Conservation (phyloP, 2,329 filamentous ascomycete genomes). For the Botrytis sinoallii region DNA sequence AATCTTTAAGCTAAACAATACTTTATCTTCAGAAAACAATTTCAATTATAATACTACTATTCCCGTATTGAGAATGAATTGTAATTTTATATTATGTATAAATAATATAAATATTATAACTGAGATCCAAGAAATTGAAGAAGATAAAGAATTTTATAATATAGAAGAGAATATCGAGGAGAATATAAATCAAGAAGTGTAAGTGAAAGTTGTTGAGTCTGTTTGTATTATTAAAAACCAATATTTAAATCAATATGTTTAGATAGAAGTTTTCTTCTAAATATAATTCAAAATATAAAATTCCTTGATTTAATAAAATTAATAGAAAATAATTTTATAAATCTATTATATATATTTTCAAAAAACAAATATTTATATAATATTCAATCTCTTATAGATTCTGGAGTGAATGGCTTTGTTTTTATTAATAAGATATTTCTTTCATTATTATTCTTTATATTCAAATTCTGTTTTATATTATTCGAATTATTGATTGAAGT, state of each 20-base stretch:
- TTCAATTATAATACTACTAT: no score
- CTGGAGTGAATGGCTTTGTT: no score
- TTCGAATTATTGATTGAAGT: no score
- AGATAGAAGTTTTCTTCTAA: not conserved
- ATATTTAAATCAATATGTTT: not conserved
- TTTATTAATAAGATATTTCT: no score
- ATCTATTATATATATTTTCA: not conserved
- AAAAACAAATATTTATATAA: not conserved
- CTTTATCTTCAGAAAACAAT: no score
- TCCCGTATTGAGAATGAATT: rapidly evolving
- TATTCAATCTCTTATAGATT: rapidly evolving
- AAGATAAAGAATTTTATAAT: not conserved
- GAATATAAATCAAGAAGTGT: rapidly evolving
- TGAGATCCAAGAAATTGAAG: not conserved
- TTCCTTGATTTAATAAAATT: not conserved
- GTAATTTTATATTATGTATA: no score
- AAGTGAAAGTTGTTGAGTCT: rapidly evolving
- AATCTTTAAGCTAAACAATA: no score
- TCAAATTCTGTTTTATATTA: no score
- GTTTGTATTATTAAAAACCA: rapidly evolving
- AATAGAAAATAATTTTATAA: not conserved
- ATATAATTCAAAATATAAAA: not conserved
- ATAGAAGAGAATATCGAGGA: rapidly evolving
- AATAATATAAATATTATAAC: not conserved
- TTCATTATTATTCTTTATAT: no score